phyloP scores from a whole-genome alignment of 2,329 filamentous ascomycete genomes.

The Coniochaeta ligniaria region DNA sequence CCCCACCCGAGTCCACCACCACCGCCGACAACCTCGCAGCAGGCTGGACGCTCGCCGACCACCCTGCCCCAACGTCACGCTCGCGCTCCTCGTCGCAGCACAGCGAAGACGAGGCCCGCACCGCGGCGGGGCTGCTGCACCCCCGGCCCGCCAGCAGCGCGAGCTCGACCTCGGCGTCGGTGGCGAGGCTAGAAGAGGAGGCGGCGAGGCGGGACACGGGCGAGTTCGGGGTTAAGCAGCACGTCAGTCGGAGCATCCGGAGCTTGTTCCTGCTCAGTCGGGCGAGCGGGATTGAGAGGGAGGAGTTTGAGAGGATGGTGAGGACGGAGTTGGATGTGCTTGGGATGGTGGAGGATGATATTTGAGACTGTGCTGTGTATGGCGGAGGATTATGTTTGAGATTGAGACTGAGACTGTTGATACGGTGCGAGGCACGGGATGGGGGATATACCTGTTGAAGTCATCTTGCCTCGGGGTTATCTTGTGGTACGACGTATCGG shows the following conservation, averaged over 20 bases:
- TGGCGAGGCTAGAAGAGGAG: conserved; percentile 54
- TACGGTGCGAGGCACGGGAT: too few relatives aligned
- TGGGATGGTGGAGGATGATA: conserved; percentile 57
- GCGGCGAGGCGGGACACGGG: conserved; percentile 50
- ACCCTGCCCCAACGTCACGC: conserved; percentile 28
- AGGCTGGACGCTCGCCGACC: conserved; percentile 37
- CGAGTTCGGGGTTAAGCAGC: conserved; percentile 66
- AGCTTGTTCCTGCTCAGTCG: conserved; percentile 67
- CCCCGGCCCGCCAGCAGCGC: conserved; percentile 54
- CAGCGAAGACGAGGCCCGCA: conserved; percentile 29
- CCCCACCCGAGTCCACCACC: background rate
- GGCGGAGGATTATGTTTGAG: conserved; percentile 49
- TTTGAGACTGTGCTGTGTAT: conserved; percentile 43
- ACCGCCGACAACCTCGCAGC: conserved; percentile 10
- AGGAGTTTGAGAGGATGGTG: conserved; percentile 69
- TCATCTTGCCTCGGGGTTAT: too few relatives aligned
- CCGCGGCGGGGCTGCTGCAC: conserved; percentile 33
- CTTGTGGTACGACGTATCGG: background rate
- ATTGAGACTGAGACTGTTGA: too few relatives aligned
- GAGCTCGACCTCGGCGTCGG: conserved; percentile 46
- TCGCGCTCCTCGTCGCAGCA: conserved; percentile 20
- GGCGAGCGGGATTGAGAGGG: conserved; percentile 63
- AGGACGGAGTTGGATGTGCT: conserved; percentile 65
- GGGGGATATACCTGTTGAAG: too few relatives aligned
- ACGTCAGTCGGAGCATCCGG: conserved; percentile 70